phyloP scores from a whole-genome alignment of 1,139 yeast species.

The Scheffersomyces titani region DNA sequence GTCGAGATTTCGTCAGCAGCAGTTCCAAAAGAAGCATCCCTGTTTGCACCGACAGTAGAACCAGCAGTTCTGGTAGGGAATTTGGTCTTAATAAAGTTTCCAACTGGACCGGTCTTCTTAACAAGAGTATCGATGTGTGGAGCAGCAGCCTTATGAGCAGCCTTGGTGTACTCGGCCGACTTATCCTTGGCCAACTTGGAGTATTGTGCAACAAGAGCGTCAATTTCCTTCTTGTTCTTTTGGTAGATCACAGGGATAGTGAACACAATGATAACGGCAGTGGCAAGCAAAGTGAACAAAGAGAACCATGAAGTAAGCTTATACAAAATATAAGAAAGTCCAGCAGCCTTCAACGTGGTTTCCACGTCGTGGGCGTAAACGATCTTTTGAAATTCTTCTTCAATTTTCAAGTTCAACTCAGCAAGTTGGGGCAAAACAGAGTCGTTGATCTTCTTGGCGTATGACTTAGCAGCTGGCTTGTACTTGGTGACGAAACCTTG shows the following conservation, averaged over 20 bases:
- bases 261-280: slow-evolving; percentile 64
- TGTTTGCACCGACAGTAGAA: slow-evolving; percentile 58
- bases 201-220: slow-evolving; percentile 64
- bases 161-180: slow-evolving; percentile 48
- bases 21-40: slow-evolving; percentile 29
- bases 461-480: slow-evolving; percentile 49
- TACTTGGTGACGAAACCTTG: slow-evolving; percentile 70
- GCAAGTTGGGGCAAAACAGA: slow-evolving; percentile 47
- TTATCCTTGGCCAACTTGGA: slow-evolving; percentile 58
- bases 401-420: slow-evolving; percentile 41
- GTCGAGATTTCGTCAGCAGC: slow-evolving; percentile 26
- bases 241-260: slow-evolving; percentile 75
- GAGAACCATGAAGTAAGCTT: slow-evolving; percentile 78
- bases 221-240: slow-evolving; percentile 78
- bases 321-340: slow-evolving; percentile 62
- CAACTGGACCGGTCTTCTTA: slow-evolving; percentile 66
- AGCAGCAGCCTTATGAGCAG: slow-evolving; percentile 57
- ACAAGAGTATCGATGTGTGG: slow-evolving; percentile 47
- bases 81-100: slow-evolving; percentile 56
- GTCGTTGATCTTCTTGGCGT: slow-evolving; percentile 41
- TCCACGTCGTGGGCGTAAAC: slow-evolving; percentile 68
- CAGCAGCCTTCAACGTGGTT: slow-evolving; percentile 73
- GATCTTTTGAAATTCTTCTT: slow-evolving; percentile 56
- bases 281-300: slow-evolving; percentile 63
- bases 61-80: slow-evolving; percentile 75